phyloP scores from a whole-genome alignment of 2,329 filamentous ascomycete species.

The Arachnopeziza araneosa region DNA sequence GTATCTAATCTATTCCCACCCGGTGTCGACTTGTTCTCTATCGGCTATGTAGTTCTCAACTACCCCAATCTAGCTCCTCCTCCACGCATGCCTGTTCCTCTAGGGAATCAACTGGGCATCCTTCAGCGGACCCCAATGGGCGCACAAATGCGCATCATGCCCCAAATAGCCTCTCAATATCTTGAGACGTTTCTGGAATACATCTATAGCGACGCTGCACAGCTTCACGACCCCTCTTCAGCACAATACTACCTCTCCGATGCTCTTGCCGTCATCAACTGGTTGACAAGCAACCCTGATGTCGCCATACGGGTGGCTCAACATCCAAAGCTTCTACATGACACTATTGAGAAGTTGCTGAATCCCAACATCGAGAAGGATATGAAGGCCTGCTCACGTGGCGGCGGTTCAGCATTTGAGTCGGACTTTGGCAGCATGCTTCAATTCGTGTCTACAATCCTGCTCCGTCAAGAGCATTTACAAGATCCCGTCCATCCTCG shows the following conservation, averaged over 20 bases:
- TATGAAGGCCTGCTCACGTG: constrained; percentile 14
- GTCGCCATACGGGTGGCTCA: constrained; percentile 16
- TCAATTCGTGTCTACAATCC: constrained; percentile 24
- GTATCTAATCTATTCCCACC: constrained; percentile 18
- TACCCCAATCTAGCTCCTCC: constrained; percentile 12
- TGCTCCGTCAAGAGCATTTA: constrained; percentile 15
- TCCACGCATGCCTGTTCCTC: constrained; percentile 8
- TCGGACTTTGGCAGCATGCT: constrained; percentile 23
- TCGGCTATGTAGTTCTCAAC: constrained; percentile 21
- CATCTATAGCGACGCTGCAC: constrained; percentile 12
- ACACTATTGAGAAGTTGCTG: constrained; percentile 19
- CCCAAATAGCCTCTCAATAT: constrained; percentile 24
- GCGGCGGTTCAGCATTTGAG: constrained; percentile 12
- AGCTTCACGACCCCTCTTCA: constrained; percentile 14
- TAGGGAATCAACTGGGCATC: constrained; percentile 6
- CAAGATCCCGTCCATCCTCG: constrained; percentile 5
- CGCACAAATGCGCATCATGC: constrained; percentile 13
- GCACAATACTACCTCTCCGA: constrained; percentile 22
- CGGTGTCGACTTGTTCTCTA: constrained; percentile 15
- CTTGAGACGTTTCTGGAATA: constrained; percentile 19
- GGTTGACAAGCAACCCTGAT: constrained; percentile 17
- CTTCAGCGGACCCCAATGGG: constrained; percentile 10
- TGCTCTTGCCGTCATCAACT: constrained; percentile 21
- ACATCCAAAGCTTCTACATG: constrained; percentile 16
- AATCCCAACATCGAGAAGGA: constrained; percentile 10